Evolutionary conservation across 2,329 filamentous ascomycete species (phyloP), one percentile per base, ranked within the genome.

Genomic region (Pseudogymnoascus sp.): DNA sequence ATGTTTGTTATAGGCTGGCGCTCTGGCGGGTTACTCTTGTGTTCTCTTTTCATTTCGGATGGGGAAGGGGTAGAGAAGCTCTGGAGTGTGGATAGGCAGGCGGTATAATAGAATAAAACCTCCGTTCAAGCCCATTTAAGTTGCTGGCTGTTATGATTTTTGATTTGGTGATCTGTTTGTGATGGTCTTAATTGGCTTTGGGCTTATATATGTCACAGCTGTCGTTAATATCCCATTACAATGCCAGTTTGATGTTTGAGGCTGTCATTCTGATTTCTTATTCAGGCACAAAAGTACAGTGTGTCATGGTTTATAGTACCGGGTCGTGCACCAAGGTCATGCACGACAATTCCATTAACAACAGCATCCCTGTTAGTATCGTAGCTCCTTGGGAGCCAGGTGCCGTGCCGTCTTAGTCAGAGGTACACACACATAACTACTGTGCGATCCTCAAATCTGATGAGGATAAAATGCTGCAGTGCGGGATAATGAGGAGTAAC

Each of bases 101-200:
- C 10, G 47, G 47, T 53, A 53, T 53, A 53, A 53, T 53, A 53
- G 47, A 53, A 53, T 53, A 53, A 53, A 53, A 31, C 47, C 47
- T 53, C 47, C 8, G 25, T 53, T 18, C 47, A 31, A n/a, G 14
- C 47, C 23, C 47, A 18, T 18, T 31, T 16, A 33, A 53, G 2
- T 11, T 31, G 25, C 4, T 18, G 47, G n/a, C 8, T 53, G 0
- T 11, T 18, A 31, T 53, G 47, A 28, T 5, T 53, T 53, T 28
- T 28, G 47, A 53, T 10, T 18, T 31, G 25, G 47, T 53, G 47
- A 31, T 16, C 1, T n/a, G 44, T 50, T 50, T 50, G 44, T 5
- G 12, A 12, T 53, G 44, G 12, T 6, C 23, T 4, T 50, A 28
- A n/a, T 50, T 50, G 44, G 44, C 12, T 16, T 14, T 6, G 12